Conservation (phyloP, 768 basidiomycete species). For the Termitomyces sp. region DNA sequence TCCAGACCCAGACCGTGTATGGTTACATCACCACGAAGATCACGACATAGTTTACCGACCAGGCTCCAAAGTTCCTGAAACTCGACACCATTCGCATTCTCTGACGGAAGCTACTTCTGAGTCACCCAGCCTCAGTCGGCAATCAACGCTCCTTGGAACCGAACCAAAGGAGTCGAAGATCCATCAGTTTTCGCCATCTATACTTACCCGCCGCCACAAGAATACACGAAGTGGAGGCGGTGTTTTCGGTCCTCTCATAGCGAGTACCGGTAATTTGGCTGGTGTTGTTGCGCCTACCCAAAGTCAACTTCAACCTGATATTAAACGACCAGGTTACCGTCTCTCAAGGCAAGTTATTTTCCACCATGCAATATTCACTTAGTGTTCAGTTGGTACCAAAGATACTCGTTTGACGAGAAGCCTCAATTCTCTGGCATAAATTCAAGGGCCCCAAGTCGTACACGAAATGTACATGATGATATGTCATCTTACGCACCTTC, state of each 20-base stretch:
- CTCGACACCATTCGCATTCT: neutral
- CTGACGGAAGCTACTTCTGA: neutral
- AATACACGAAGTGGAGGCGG: slow-evolving; percentile 44
- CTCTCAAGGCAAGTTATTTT: slow-evolving; percentile 48
- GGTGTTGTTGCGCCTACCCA: slow-evolving; percentile 53
- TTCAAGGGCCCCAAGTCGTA: neutral
- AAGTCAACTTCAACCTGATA: slow-evolving; percentile 46
- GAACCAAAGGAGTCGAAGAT: slow-evolving; percentile 1
- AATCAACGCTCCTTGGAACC: neutral
- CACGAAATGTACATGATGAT: slow-evolving; percentile 1
- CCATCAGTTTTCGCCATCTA: neutral
- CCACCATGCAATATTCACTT: neutral
- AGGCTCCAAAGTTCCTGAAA: neutral
- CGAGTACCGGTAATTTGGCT: slow-evolving; percentile 58
- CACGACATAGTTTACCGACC: neutral
- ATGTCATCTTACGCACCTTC: slow-evolving; percentile 4
- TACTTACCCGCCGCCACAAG: slow-evolving; percentile 1
- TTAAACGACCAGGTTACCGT: slow-evolving; percentile 58
- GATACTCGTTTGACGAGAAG: slow-evolving; percentile 20
- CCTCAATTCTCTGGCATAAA: neutral
- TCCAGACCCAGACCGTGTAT: neutral
- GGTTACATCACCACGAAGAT: neutral
- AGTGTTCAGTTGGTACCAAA: neutral
- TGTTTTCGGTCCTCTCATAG: slow-evolving; percentile 67
- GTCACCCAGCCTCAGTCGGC: slow-evolving; percentile 1